Evolutionary conservation across 176 grass and related monocot genomes (phyloP).

Genomic region (Calamus simplicifolius): DNA sequence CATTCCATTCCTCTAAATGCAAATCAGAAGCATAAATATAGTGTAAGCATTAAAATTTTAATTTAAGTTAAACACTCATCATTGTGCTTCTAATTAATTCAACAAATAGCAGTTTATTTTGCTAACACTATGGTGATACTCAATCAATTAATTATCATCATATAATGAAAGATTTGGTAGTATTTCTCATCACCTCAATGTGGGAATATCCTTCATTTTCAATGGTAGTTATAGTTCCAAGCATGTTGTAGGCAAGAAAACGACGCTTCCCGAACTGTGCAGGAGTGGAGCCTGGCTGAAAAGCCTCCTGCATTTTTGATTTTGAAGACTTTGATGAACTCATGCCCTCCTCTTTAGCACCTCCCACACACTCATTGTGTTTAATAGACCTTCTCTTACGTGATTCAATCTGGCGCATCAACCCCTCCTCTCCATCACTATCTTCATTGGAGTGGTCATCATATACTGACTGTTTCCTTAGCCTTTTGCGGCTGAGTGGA

Average conservation of each 20-base stretch:
- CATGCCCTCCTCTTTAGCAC: conserved; percentile 36
- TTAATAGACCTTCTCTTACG: conserved; percentile 50
- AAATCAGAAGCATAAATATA: too few relatives aligned
- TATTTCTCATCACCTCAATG: conserved; percentile 49
- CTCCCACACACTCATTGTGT: conserved; percentile 18
- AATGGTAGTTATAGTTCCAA: conserved; percentile 77
- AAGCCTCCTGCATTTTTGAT: conserved; percentile 62
- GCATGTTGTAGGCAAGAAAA: conserved; percentile 90
- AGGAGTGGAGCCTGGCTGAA: conserved; percentile 80
- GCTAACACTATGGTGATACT: too few relatives aligned
- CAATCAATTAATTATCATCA: too few relatives aligned
- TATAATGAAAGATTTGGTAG: not conserved
- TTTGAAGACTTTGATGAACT: conserved; percentile 30
- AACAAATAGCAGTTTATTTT: too few relatives aligned
- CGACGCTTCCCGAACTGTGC: conserved; percentile 50
- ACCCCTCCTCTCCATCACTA: conserved; percentile 48
- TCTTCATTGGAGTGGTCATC: conserved; percentile 35
- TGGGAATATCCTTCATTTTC: conserved; percentile 86
- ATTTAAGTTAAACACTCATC: not conserved
- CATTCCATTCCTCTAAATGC: too few relatives aligned
- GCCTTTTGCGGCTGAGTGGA: conserved; percentile 42
- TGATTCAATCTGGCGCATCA: conserved; percentile 48
- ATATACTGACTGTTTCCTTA: conserved; percentile 32
- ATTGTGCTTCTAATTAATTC: too few relatives aligned
- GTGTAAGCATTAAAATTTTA: not conserved